These are phyloP conservation scores for Pinus tabuliformis DNA, from an alignment of 75 land plant genomes.

Conservation along the genomic window DNA sequence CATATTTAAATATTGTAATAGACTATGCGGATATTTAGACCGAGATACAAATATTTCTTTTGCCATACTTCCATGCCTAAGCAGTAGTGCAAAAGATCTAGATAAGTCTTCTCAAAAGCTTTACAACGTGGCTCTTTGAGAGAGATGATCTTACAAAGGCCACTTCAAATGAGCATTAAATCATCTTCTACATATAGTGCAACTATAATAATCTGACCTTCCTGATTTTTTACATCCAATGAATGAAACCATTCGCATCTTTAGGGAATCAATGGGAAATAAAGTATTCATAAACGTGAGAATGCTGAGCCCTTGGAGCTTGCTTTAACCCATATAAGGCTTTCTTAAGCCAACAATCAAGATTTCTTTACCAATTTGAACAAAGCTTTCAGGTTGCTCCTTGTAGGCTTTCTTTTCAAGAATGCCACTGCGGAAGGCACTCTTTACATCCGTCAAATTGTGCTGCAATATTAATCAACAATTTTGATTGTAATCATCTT, in stretches of 20 bases:
- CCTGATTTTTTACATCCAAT: neutral
- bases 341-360: neutral
- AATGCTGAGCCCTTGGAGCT: conserved; percentile 1
- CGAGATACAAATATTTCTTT: neutral
- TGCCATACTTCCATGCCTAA: neutral
- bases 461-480: neutral
- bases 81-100: neutral
- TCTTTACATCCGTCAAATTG: conserved; percentile 6
- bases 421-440: no score
- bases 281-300: neutral
- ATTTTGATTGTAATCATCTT: neutral
- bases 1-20: neutral
- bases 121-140: neutral
- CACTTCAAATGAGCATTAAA: neutral
- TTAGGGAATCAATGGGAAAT: neutral
- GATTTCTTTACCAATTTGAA: neutral
- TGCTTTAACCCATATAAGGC: neutral
- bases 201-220: neutral
- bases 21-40: neutral
- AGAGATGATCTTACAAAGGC: neutral
- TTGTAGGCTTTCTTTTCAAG: neutral
- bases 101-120: neutral
- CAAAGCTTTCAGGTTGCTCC: neutral
- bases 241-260: neutral
- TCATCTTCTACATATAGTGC: conserved; percentile 3